phyloP scores from a whole-genome alignment of 108 stramenopile species.

The Nitzschia palea region DNA sequence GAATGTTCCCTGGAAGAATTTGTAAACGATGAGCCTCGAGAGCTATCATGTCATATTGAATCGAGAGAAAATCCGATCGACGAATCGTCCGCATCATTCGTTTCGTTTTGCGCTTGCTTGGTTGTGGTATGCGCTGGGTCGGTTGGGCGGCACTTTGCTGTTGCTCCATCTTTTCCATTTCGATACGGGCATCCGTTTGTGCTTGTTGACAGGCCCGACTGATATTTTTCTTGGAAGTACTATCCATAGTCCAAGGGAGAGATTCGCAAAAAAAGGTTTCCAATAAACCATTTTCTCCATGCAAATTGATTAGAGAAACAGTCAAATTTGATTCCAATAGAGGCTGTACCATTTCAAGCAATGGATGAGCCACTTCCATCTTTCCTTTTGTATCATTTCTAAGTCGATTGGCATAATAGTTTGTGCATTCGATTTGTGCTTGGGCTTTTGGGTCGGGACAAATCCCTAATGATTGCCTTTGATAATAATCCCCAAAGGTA shows the following conservation, averaged over 20 bases:
- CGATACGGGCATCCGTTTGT: too few relatives aligned
- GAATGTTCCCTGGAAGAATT: background rate
- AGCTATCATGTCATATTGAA: slow-evolving; percentile 11
- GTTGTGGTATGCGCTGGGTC: too few relatives aligned
- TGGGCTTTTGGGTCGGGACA: background rate
- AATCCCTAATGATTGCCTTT: background rate
- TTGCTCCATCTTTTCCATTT: too few relatives aligned
- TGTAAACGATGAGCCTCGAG: background rate
- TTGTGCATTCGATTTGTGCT: background rate
- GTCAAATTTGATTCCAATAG: background rate
- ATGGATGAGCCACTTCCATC: background rate
- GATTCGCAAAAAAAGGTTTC: slow-evolving; percentile 1
- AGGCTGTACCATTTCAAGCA: slow-evolving; percentile 6
- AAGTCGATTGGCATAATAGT: slow-evolving; percentile 1
- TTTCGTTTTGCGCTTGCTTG: background rate
- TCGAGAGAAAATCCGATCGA: background rate
- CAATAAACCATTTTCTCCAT: slow-evolving; percentile 1
- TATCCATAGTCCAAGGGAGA: background rate
- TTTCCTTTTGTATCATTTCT: background rate
- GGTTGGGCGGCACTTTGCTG: too few relatives aligned
- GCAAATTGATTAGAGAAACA: background rate
- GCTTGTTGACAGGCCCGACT: background rate
- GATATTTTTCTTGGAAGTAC: background rate
- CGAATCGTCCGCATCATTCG: background rate
- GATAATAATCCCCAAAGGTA: background rate